These are phyloP conservation scores for Atractiella rhizophila DNA, from an alignment of 768 basidiomycete genomes.

Conservation along the genomic window DNA sequence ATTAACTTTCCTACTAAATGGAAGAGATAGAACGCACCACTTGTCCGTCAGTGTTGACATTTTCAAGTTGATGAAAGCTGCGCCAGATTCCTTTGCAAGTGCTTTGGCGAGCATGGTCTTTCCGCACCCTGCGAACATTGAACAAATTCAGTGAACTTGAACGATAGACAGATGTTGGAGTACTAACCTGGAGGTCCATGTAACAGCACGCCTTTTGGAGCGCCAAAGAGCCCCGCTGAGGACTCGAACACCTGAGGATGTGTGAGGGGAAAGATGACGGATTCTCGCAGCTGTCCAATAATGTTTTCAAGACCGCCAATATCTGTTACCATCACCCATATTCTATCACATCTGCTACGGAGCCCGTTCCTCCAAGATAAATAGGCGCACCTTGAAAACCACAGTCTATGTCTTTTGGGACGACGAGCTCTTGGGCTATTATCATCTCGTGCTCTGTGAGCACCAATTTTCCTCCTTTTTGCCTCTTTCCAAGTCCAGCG, in stretches of 20 bases:
- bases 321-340: slow-evolving; percentile 27
- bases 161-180: not conserved
- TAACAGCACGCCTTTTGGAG: slow-evolving; percentile 85
- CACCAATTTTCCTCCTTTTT: too few species aligned
- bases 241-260: slow-evolving; percentile 68
- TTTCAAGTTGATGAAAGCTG: slow-evolving; percentile 78
- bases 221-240: slow-evolving; percentile 50
- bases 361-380: not conserved
- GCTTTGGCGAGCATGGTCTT: slow-evolving; percentile 99
- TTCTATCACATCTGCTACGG: not conserved
- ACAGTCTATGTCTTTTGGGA: slow-evolving; percentile 62
- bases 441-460: slow-evolving; percentile 79
- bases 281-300: slow-evolving; percentile 68
- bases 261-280: slow-evolving; percentile 78
- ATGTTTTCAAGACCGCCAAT: slow-evolving; percentile 85
- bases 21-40: slow-evolving; percentile 10
- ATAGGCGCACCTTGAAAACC: slow-evolving; percentile 38
- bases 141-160: not conserved
- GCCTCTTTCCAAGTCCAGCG: slow-evolving; percentile 24
- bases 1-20: too few species aligned
- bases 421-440: slow-evolving; percentile 77
- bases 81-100: slow-evolving; percentile 84
- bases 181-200: slow-evolving; percentile 50
- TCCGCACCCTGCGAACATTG: slow-evolving; percentile 42
- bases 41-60: slow-evolving; percentile 49